Evolutionary conservation across 2,329 filamentous ascomycete genomes (phyloP), one percentile per base, ranked within the genome.

Genomic region (Neonectria ditissima): DNA sequence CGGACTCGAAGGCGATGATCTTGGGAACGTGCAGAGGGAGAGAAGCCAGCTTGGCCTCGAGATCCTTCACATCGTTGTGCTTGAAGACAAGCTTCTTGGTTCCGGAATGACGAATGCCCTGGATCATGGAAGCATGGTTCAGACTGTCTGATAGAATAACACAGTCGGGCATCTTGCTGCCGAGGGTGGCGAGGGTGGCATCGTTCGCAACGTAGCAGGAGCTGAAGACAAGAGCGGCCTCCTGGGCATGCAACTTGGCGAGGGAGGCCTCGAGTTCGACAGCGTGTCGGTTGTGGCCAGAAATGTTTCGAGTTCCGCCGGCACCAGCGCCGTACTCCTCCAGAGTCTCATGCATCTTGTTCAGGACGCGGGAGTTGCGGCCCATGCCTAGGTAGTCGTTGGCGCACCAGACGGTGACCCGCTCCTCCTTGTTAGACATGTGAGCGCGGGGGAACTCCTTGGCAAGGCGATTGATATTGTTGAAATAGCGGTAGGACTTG

Each of bases 341-440:
- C 47, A 99, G 83, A 3, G 95, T 97, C 77, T 96, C 87, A 78
- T 99, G 95, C 96, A 99, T 99, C 60, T 88, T 88, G 78, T 92
- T 89, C 74, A 99, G 82, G 11, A 99, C 96, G 54, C 92, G 85
- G 13, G 89, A 87, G 80, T 98, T 97, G 73, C 94, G 88, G 47
- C 96, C 95, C 96, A 99, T 99, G 72, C 96, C 96, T 18, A 99
- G 89, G 79, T 99, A 99, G 79, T 99, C 96, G 76, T 99, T 99
- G 77, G 95, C 97, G 85, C 96, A 99, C 96, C 96, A 99, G 24
- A 99, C 96, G 2, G 95, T 97, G 62, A 99, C 96, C 56, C 89
- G 89, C 70, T 97, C 93, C 63, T 95, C 90, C 75, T 89, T 87
- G 62, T 86, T 89, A 16, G 92, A 87, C 86, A 97, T 97, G 80